These are phyloP conservation scores for Yueomyces sinensis DNA, from an alignment of 805 yeast species.

Conservation along the genomic window DNA sequence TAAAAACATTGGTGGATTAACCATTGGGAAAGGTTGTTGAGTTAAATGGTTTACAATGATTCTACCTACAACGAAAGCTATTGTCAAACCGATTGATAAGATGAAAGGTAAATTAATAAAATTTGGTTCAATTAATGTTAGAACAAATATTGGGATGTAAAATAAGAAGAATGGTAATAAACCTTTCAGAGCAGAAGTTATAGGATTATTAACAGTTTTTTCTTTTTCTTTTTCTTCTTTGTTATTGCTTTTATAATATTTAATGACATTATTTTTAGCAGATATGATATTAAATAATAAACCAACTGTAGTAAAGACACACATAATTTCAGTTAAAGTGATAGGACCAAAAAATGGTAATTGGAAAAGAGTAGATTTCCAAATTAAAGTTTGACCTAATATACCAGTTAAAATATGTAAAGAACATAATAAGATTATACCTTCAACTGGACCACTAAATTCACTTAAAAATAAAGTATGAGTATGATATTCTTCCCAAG, in stretches of 20 bases:
- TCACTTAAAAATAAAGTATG: slow-evolving; percentile 67
- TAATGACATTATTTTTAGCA: slow-evolving; percentile 50
- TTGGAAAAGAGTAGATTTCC: slow-evolving; percentile 34
- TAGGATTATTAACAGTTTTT: slow-evolving; percentile 10
- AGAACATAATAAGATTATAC: slow-evolving; percentile 50
- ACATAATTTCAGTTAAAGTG: slow-evolving; percentile 6
- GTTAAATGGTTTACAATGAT: slow-evolving; percentile 83
- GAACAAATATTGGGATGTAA: slow-evolving; percentile 34
- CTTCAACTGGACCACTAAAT: slow-evolving; percentile 93
- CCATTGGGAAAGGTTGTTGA: slow-evolving; percentile 58
- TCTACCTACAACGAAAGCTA: slow-evolving; percentile 82
- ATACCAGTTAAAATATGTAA: slow-evolving; percentile 52
- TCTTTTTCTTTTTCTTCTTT: slow-evolving; percentile 12
- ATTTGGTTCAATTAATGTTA: slow-evolving; percentile 38
- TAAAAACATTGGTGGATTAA: slow-evolving; percentile 58
- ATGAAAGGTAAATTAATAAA: slow-evolving; percentile 44
- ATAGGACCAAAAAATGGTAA: no score
- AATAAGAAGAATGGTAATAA: slow-evolving; percentile 60
- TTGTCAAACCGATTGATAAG: slow-evolving; percentile 57
- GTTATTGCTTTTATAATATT: slow-evolving; percentile 28
- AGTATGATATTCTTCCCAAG: slow-evolving; percentile 96
- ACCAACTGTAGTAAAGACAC: slow-evolving; percentile 31
- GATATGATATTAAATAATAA: slow-evolving; percentile 54
- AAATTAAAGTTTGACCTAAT: slow-evolving; percentile 51
- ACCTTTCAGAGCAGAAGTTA: slow-evolving; percentile 43